Base-by-base conservation (phyloP, 1,284 basidiomycete genomes). In the Ceratobasidium sp. region DNA sequence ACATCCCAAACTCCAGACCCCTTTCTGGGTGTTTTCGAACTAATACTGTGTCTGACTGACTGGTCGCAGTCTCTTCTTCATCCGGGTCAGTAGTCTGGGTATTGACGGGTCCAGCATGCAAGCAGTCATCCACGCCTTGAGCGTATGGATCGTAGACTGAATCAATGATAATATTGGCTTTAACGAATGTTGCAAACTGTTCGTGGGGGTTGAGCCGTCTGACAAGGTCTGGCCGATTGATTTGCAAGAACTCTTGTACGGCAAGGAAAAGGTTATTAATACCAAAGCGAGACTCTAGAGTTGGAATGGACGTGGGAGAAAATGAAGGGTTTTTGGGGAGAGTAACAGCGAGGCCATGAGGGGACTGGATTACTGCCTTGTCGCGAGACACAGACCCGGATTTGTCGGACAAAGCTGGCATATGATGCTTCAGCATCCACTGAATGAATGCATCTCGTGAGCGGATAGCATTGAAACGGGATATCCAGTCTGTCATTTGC, bases 401-500 rank as follows among this genome's bases (percentile, higher is more conserved):
- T n/a, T 55, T 12, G 53, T 9, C 15, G 20, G 53, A n/a, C 7
- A 26, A 9, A 20, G 23, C 7, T 15, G 53, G 53, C 53, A 55
- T 12, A n/a, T 49, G 10, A 12, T 12, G 46, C 9, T 10, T 49
- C 10, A 12, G 46, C 46, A 58, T 28, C 55, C 55, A 58, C n/a
- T 10, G 55, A 58, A 58, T 58, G n/a, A 18, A 58, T n/a, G 55
- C 55, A 58, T 23, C 55, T 18, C 20, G 55, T n/a, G 26, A 18
- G 9, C 9, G 26, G 55, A 58, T 33, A 3, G 58, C 26, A 33
- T 61, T 26, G 15, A 33, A 15, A 28, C 58, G 39, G 26, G 12
- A 28, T n/a, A 9, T 26, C 58, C 58, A 28, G n/a, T 5, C 42
- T 15, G 77, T 71, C 77, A 78, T 78, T 20, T 78, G 77, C 7